These are phyloP conservation scores for Linum tenue DNA, from an alignment of 345 rosid genomes.

Conservation along the genomic window DNA sequence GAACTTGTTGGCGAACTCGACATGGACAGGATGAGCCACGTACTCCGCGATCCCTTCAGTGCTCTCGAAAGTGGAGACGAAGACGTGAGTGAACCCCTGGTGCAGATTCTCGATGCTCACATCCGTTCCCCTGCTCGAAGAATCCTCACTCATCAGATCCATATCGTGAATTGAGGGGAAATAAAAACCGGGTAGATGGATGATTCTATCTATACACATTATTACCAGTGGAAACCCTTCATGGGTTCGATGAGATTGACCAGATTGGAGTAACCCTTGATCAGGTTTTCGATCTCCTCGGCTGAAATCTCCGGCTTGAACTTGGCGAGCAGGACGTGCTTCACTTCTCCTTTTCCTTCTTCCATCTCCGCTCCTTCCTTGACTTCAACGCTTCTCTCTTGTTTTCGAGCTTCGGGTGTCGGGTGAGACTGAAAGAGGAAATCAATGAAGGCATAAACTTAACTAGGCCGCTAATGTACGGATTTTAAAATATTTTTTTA, in stretches of 20 bases:
- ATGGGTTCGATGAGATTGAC: constrained; percentile 66
- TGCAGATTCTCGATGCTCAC: constrained; percentile 73
- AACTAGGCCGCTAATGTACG: too few relatives aligned
- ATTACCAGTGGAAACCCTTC: constrained; percentile 76
- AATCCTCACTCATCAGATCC: neutral
- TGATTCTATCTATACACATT: too few relatives aligned
- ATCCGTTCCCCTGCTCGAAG: constrained; percentile 52
- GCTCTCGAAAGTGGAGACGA: constrained; percentile 67
- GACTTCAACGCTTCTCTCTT: neutral
- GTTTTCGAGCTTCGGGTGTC: neutral
- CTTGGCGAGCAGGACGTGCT: constrained; percentile 59
- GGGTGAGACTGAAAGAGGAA: too few relatives aligned
- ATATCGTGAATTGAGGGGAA: neutral
- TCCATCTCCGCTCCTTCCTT: constrained; percentile 30
- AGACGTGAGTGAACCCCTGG: constrained; percentile 75
- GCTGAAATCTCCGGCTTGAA: constrained; percentile 53
- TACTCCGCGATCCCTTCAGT: constrained; percentile 62
- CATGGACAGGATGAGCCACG: constrained; percentile 59
- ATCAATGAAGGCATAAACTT: too few relatives aligned
- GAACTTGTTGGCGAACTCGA: constrained; percentile 44
- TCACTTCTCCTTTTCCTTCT: constrained; percentile 60
- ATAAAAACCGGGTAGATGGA: neutral
- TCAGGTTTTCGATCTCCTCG: constrained; percentile 44
- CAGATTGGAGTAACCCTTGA: constrained; percentile 59
- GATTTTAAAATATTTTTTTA: too few relatives aligned